Evolutionary conservation across 805 yeast genomes (phyloP), one percentile per base, ranked within the genome.

Genomic region (Dipodascopsis uninucleata): DNA sequence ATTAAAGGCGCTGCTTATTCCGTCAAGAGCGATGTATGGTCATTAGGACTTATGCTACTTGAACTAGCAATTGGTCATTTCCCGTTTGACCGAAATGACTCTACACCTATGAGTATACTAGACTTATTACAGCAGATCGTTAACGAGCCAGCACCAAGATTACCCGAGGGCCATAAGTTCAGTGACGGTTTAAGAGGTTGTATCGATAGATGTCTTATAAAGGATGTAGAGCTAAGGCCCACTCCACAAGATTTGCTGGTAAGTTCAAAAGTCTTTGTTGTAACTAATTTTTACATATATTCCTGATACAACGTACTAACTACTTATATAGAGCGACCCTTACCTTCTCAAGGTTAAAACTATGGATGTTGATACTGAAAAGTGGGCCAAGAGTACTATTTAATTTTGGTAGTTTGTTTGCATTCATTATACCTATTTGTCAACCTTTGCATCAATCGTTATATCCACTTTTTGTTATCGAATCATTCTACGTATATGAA

Each of bases 21-120:
- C 6, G 82, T 89, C n/a, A 88, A 89, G 56, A 90, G 95, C 29
- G 99, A 93, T 63, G 90, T 93, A 9, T 93, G 99, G 99, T 87
- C 97, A 0, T 68, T 89, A 55, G 99, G 98, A 1, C 70, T 93
- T 35, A 84, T 89, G 81, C 71, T 93, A 31, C 78, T 86, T 39
- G 97, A 93, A 63, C 70, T 93, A 41, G 90, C 96, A 1, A 78
- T 85, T 2, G 97, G 97, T 0, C 72, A 72, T 42, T 82, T 83
- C 56, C 93, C 96, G 2, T 81, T 89, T 71, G 53, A 35, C 2
- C 25, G 49, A 17, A 36, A 50, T 6, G 56, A 36, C 9, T 52
- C 60, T 5, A 52, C 65, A 28, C 94, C 95, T 2, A 83, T 85
- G 58, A 95, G 96, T 1, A 90, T 93, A 34, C 71, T 93, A 53